Conservation (phyloP, 202 grass and related monocot genomes). For the Setaria viridis region DNA sequence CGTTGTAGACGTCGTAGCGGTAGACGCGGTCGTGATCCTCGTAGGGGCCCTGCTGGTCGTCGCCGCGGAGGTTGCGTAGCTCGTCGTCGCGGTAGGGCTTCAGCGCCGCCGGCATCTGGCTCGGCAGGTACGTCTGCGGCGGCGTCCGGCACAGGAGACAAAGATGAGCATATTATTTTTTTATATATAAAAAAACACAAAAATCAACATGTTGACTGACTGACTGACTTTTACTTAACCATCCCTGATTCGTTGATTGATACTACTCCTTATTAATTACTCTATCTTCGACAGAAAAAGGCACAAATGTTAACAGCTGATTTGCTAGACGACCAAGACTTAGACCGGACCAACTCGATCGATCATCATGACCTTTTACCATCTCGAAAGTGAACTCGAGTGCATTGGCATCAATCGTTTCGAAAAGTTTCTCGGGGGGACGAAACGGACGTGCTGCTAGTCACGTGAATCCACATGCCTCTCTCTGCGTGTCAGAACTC, state of each 20-base stretch:
- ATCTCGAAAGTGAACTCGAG: neutral
- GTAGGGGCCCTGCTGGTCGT: conserved; percentile 53
- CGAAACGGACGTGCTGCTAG: neutral
- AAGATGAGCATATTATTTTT: too few species aligned
- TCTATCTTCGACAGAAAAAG: neutral
- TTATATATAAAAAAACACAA: neutral
- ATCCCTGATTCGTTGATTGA: neutral
- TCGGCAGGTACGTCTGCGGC: conserved; percentile 64
- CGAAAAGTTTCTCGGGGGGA: neutral
- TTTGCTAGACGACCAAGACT: neutral
- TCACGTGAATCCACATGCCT: conserved; percentile 18
- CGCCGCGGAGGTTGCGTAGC: conserved; percentile 68
- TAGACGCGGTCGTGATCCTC: conserved; percentile 80
- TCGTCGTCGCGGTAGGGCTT: conserved; percentile 73
- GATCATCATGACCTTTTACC: neutral
- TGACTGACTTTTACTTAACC: neutral
- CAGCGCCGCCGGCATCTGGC: conserved; percentile 66
- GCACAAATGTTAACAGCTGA: neutral
- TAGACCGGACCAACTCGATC: neutral
- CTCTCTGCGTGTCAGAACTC: neutral
- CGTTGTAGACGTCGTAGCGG: conserved; percentile 84
- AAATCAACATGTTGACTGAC: neutral
- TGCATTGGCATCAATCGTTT: neutral
- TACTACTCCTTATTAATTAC: neutral
- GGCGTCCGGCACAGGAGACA: neutral